Percentiles rank a stretch among this genome's conserved stretches.
Conservation (phyloP, 306 rosid species). For the Glycyrrhiza uralensis region DNA sequence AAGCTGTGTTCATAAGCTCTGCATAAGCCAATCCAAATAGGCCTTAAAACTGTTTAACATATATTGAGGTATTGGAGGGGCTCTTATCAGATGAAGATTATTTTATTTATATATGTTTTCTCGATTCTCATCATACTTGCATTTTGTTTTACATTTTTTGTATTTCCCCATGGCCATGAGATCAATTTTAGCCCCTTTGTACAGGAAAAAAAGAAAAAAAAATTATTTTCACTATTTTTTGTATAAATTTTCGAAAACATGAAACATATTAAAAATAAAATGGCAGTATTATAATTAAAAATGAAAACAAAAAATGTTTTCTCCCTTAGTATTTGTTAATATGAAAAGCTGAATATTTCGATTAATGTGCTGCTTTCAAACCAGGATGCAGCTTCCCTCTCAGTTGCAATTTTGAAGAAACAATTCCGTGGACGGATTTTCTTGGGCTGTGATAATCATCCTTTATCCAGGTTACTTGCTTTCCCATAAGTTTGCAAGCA, state of each 20-base stretch:
- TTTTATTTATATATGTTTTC: not conserved
- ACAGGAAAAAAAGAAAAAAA: too few relatives aligned
- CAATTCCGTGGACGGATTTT: conserved; percentile 54
- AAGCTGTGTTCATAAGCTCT: too few relatives aligned
- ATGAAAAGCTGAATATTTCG: not conserved
- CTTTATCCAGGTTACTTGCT: conserved; percentile 72
- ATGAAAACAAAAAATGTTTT: too few relatives aligned
- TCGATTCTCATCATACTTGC: not conserved
- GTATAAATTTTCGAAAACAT: too few relatives aligned
- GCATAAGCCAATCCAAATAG: too few relatives aligned
- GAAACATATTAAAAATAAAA: too few relatives aligned
- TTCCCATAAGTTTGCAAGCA: not conserved
- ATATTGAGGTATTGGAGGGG: not conserved
- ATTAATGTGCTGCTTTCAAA: not conserved
- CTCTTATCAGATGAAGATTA: conserved; percentile 12
- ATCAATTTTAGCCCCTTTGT: not conserved
- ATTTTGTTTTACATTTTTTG: not conserved
- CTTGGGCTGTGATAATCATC: conserved; percentile 94
- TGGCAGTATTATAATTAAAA: too few relatives aligned
- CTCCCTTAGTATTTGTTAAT: not conserved
- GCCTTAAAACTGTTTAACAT: not conserved
- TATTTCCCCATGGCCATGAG: not conserved
- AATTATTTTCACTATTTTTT: too few relatives aligned
- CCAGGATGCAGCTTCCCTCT: conserved; percentile 93
- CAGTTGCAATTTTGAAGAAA: conserved; percentile 77